Percentiles rank a stretch among this genome's conserved stretches.
Evolutionary conservation across 139 green algal genomes (phyloP).

Genomic region (Limnomonas spitsbergensis): DNA sequence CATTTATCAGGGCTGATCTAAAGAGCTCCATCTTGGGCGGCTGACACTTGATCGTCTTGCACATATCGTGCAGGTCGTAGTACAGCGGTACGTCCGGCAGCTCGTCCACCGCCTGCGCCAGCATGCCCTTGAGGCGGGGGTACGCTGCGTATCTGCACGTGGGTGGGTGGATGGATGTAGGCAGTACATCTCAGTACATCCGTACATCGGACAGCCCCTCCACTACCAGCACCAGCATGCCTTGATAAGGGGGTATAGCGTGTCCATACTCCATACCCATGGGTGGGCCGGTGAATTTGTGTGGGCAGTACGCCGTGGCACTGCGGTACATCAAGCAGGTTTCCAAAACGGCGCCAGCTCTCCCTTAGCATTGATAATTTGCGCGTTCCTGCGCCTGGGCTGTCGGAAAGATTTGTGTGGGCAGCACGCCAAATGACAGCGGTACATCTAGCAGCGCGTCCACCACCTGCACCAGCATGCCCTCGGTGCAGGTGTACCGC

Average conservation of each 20-base stretch:
- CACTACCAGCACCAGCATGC: constrained; percentile 10
- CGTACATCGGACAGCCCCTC: neutral
- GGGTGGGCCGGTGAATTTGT: too few relatives aligned
- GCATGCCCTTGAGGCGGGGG: constrained; percentile 69
- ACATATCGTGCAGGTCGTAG: constrained; percentile 75
- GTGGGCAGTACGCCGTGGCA: too few relatives aligned
- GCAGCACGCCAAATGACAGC: constrained; percentile 69
- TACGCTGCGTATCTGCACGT: constrained; percentile 32
- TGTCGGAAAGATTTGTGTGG: too few relatives aligned
- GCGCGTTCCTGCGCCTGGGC: too few relatives aligned
- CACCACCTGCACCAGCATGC: constrained; percentile 67
- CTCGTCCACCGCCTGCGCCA: constrained; percentile 76
- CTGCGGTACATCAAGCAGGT: too few relatives aligned
- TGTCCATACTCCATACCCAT: too few relatives aligned
- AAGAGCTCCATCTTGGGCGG: constrained; percentile 67
- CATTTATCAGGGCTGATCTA: constrained; percentile 87
- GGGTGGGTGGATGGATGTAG: neutral
- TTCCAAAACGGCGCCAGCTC: too few relatives aligned
- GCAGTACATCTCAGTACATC: neutral
- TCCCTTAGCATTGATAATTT: too few relatives aligned
- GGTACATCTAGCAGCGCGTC: constrained; percentile 84
- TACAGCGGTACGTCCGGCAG: constrained; percentile 76
- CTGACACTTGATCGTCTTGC: constrained; percentile 69
- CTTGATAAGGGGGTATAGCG: too few relatives aligned
- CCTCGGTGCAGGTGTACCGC: constrained; percentile 62